These are phyloP conservation scores for Exophiala dermatitidis DNA, from an alignment of 2,329 filamentous ascomycete genomes.

Conservation along the genomic window DNA sequence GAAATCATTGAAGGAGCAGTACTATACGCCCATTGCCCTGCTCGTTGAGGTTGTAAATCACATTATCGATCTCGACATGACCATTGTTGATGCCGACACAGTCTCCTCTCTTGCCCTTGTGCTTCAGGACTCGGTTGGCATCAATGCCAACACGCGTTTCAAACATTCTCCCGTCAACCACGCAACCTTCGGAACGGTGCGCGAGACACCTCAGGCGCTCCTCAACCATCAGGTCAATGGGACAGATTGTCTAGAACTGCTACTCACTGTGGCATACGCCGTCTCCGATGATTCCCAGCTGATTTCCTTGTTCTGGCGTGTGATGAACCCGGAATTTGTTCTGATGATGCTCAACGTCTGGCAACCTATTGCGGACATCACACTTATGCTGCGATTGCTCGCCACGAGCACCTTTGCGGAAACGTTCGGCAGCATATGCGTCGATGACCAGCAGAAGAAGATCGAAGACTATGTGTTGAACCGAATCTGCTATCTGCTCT, in stretches of 20 bases:
- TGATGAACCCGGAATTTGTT: constrained; percentile 52
- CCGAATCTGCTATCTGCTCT: constrained; percentile 51
- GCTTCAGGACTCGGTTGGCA: constrained; percentile 42
- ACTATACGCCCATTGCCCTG: constrained; percentile 38
- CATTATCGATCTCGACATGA: constrained; percentile 36
- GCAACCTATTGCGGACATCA: constrained; percentile 51
- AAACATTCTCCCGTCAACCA: constrained; percentile 39
- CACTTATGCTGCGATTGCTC: constrained; percentile 48
- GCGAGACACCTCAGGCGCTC: constrained; percentile 37
- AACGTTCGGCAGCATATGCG: constrained; percentile 50
- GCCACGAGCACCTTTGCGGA: constrained; percentile 47
- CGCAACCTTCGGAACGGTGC: constrained; percentile 34
- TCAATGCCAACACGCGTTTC: constrained; percentile 50
- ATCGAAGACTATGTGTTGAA: constrained; percentile 47
- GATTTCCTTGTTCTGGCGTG: constrained; percentile 47
- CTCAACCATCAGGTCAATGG: constrained; percentile 47
- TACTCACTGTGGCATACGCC: constrained; percentile 47
- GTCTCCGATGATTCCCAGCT: constrained; percentile 34
- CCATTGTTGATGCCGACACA: constrained; percentile 32
- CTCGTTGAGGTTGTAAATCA: constrained; percentile 38
- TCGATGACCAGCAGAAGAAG: constrained; percentile 35
- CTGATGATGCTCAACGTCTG: constrained; percentile 52
- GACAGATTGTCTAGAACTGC: constrained; percentile 47
- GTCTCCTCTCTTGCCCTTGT: constrained; percentile 36
- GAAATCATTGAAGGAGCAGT: constrained; percentile 49